Base-by-base conservation (phyloP, 352 stramenopile genomes). In the Paralagenidium karlingii region DNA sequence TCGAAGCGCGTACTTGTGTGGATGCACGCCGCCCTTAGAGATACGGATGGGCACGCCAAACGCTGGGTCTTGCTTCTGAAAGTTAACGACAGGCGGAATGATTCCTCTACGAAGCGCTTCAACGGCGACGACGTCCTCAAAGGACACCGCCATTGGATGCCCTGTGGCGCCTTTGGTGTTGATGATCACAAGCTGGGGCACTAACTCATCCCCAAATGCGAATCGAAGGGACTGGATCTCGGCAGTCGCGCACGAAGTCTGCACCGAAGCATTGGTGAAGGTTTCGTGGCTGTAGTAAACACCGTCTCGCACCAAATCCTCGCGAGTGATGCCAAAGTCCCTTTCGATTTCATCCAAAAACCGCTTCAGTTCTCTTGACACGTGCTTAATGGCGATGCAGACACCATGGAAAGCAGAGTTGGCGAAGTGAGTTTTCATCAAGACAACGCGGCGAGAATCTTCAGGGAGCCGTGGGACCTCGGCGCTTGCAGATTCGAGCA, bases 221-320 rank as follows among this genome's bases (percentile, higher is more conserved):
- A 51, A 38, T 58, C 86, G 50, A 19, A 87, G 47, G 26, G 68
- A 63, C 1, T 51, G 63, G 19, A 86, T 60, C 68, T 98, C 94
- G 43, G 96, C 96, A 45, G 82, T 92, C n/a, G 92, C 81, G 65
- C 94, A 98, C 42, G 83, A 96, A 8, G 69, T 73, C 30, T 63
- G 90, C 22, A 78, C 63, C 3, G 89, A 96, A 15, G 92, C 86
- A 66, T 98, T 95, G 19, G 92, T 98, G 45, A 83, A 91, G 16
- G 94, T 98, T 58, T 98, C 94, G 53, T 98, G 94, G 36, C 84
- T 96, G 63, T 98, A 97, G 60, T 98, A 98, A 16, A 97, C 86
- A 49, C 94, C 94, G 43, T 96, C 64, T 8, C 51, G 61, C 3
- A 88, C 91, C 40, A 98, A 89, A 38, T 95, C 68, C 27, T 73